Evolutionary conservation across 2,329 filamentous ascomycete species (phyloP).

Genomic region (Neospermospora avenae): DNA sequence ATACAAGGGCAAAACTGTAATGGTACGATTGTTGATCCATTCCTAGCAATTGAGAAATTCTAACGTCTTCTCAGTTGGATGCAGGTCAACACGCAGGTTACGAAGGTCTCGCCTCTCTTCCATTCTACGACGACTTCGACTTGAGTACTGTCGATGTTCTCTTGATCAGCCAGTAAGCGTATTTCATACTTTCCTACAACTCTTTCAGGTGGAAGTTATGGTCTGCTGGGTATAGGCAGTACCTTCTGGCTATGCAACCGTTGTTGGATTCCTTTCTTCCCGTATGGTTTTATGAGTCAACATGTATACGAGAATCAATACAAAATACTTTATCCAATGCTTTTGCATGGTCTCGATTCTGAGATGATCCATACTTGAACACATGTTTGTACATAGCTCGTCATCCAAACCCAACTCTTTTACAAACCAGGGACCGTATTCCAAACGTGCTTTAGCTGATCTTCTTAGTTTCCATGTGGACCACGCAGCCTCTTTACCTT

Average conservation of each 20-base stretch:
- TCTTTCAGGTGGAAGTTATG: not conserved
- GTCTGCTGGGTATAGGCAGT: not conserved
- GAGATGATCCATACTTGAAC: constrained; percentile 30
- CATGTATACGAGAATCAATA: constrained; percentile 44
- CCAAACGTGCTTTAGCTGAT: constrained; percentile 20
- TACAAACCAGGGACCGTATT: not conserved
- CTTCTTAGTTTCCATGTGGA: constrained; percentile 86
- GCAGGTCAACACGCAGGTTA: constrained; percentile 96
- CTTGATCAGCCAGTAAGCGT: constrained; percentile 96
- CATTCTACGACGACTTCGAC: constrained; percentile 98
- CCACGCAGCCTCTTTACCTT: constrained; percentile 96
- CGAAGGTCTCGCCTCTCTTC: constrained; percentile 86
- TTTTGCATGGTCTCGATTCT: constrained; percentile 35
- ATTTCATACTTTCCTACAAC: constrained; percentile 14
- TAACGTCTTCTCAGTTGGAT: constrained; percentile 64
- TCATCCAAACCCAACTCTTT: not conserved
- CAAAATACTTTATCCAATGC: constrained; percentile 37
- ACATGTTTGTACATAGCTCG: constrained; percentile 30
- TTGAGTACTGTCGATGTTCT: constrained; percentile 95
- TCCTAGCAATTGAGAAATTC: not conserved
- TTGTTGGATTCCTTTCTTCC: constrained; percentile 9
- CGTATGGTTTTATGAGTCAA: constrained; percentile 16
- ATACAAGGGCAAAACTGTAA: constrained; percentile 99
- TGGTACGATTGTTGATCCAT: constrained; percentile 58
- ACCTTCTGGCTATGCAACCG: not conserved